A percentile compares a stretch with the other conserved stretches of the same genome.
These are phyloP conservation scores for Brassica cretica DNA, from an alignment of 345 rosid species.

Conservation along the genomic window DNA sequence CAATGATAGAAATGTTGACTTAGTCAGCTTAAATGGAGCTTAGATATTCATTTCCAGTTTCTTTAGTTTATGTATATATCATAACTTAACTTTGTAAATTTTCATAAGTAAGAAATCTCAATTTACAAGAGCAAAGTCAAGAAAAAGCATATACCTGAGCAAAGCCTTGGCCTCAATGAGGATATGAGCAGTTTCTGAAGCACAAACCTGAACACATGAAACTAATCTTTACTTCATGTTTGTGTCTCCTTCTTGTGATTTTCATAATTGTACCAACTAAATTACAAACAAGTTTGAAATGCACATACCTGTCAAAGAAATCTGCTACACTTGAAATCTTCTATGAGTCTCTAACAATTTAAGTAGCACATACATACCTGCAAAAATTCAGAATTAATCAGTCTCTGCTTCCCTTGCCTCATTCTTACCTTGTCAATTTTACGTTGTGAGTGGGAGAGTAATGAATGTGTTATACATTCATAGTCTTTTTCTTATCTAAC, in stretches of 20 bases:
- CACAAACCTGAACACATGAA: background rate
- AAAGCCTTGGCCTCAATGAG: background rate
- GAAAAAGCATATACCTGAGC: background rate
- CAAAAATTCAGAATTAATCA: background rate
- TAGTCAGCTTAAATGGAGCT: no score
- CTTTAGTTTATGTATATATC: no score
- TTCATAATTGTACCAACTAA: background rate
- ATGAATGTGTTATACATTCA: background rate
- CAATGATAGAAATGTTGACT: no score
- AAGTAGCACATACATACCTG: background rate
- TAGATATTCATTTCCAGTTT: no score
- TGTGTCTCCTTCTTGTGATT: background rate
- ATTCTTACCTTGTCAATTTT: no score
- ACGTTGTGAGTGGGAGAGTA: background rate
- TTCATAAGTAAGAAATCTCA: background rate
- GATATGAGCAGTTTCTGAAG: background rate
- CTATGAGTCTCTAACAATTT: background rate
- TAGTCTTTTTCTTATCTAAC: no score
- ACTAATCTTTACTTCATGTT: background rate
- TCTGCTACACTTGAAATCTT: background rate
- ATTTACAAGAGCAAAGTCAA: background rate
- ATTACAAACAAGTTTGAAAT: background rate
- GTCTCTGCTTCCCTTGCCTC: background rate
- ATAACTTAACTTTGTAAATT: no score
- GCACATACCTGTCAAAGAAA: background rate